Evolutionary conservation across 257 asterid species (phyloP), one percentile per base, ranked within the genome.

Genomic region (Linaria vulgaris): DNA sequence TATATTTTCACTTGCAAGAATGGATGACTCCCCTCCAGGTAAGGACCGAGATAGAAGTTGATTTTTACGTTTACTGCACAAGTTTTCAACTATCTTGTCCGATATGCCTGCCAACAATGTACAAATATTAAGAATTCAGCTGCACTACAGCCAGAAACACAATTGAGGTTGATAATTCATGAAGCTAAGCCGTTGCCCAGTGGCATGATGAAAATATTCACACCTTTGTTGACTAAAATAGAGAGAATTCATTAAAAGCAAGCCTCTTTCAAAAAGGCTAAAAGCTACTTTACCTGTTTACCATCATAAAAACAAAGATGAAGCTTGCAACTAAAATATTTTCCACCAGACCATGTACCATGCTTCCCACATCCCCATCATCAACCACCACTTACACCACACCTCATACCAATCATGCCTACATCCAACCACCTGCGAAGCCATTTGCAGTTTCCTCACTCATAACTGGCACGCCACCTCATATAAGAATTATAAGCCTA

Each of bases 31-130:
- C 68, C 88, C 95, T 7, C 72, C 77, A 49, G 95, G 81, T 61
- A 85, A 59, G n/a, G 95, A 82, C 25, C 82, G 83, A 22, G 72
- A 68, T 50, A 83, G 71, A 68, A 82, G 85, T 75, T 90, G 89
- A 72, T 58, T 79, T 66, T 76, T 91, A 48, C 91, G 95, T 80
- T 88, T 94, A 76, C 83, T 73, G 86, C 95, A 90, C 80, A 94
- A 74, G 77, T 84, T 88, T 64, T 90, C 99, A 73, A 94, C 97
- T 60, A 94, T 85, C 88, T 86, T 94, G 71, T 86, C 95, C 0
- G 99, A 83, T 77, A 90, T 60, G 69, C 85, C 99, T 94, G 90
- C 63, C 57, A 71, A 55, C 54, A 74, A 54, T 66, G n/a, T 27
- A 61, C 21, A 70, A 31, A 62, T 20, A 47, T 66, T 49, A 67